Evolutionary conservation across 805 yeast species (phyloP).

Genomic region (Monosporozyma solicola): DNA sequence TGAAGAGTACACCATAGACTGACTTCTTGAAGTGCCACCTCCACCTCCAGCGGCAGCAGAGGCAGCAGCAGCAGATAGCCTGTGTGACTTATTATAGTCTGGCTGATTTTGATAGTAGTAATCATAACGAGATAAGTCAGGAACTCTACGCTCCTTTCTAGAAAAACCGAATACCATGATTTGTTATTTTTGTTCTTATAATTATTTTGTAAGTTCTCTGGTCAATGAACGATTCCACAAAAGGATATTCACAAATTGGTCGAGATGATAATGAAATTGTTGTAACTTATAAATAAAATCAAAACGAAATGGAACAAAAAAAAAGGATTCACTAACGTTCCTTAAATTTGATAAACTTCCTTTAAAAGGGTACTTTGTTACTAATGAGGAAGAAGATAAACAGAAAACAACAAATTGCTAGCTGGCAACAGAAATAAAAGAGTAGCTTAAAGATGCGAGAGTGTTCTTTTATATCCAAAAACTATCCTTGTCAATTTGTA

Average conservation of each 20-base stretch:
- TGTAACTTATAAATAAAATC: no score
- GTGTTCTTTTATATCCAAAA: not conserved
- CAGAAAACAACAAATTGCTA: no score
- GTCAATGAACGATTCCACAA: not conserved
- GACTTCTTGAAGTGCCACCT: slow-evolving; percentile 4
- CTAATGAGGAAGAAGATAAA: not conserved
- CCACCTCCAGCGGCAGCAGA: slow-evolving; percentile 15
- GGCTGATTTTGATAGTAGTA: slow-evolving; percentile 23
- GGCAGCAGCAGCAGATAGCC: slow-evolving; percentile 27
- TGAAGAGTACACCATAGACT: slow-evolving; percentile 8
- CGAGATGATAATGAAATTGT: slow-evolving; percentile 18
- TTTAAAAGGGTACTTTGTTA: not conserved
- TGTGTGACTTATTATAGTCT: slow-evolving; percentile 12
- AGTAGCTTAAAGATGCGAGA: no score
- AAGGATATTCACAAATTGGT: slow-evolving; percentile 75
- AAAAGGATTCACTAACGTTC: not conserved
- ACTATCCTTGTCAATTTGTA: not conserved
- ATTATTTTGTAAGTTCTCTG: not conserved
- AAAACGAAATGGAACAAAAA: not conserved
- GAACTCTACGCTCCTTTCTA: slow-evolving; percentile 26
- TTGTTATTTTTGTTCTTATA: not conserved
- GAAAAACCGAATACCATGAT: slow-evolving; percentile 19
- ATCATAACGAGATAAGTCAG: slow-evolving; percentile 33
- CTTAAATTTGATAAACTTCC: not conserved
- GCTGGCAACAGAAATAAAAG: no score